Evolutionary conservation across 148 eudicot genomes (phyloP).

Genomic region (Persicaria tinctoria): DNA sequence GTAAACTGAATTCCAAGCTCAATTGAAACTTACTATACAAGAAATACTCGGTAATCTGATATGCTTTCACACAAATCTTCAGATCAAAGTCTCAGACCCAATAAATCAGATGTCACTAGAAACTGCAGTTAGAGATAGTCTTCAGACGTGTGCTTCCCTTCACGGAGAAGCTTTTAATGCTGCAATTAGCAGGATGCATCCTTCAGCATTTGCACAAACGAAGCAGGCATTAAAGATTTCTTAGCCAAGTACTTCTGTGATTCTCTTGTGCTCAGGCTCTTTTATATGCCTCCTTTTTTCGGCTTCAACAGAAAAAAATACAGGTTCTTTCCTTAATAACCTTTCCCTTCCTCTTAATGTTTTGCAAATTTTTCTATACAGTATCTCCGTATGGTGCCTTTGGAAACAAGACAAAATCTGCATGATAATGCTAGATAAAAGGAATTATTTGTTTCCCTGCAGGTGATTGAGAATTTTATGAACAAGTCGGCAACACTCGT

Average conservation of each 20-base stretch:
- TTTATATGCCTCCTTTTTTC: not conserved
- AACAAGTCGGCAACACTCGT: conserved; percentile 8
- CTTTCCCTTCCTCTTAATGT: conserved; percentile 5
- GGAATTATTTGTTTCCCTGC: not conserved
- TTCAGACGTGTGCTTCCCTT: conserved; percentile 85
- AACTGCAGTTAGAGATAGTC: conserved; percentile 80
- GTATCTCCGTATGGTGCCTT: not conserved
- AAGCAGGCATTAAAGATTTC: conserved; percentile 86
- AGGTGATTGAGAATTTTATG: conserved; percentile 10
- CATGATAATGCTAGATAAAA: not conserved
- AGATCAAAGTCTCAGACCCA: conserved; percentile 90
- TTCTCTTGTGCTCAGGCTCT: not conserved
- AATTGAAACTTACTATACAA: not conserved
- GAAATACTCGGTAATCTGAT: not conserved
- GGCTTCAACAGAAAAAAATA: not conserved
- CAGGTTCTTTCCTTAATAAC: not conserved
- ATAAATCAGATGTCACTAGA: conserved; percentile 74
- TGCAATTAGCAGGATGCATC: conserved; percentile 80
- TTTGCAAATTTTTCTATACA: no score
- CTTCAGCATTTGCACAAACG: conserved; percentile 72
- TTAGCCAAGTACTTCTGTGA: conserved; percentile 20
- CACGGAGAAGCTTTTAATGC: conserved; percentile 88
- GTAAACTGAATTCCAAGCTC: conserved; percentile 25
- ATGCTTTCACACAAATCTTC: not conserved
- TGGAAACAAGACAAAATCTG: not conserved